These are phyloP conservation scores for Saccharomycopsis olivae DNA, from an alignment of 805 yeast species.

Conservation along the genomic window DNA sequence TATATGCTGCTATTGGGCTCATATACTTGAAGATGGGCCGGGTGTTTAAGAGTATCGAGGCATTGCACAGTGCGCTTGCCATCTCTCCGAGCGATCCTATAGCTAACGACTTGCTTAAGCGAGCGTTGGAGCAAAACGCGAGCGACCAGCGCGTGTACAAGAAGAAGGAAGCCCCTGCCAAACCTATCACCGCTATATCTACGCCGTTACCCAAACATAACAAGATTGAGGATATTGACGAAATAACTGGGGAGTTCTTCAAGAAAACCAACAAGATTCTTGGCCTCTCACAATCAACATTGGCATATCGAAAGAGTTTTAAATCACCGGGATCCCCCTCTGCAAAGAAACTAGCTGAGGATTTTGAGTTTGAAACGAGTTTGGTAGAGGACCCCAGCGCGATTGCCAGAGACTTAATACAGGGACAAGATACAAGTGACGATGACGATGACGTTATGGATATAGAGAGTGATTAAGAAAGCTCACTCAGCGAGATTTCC, in stretches of 20 bases:
- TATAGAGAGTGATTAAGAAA: slow-evolving; percentile 3
- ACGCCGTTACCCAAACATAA: slow-evolving; percentile 16
- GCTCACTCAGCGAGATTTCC: slow-evolving; percentile 24
- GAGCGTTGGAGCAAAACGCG: slow-evolving; percentile 49
- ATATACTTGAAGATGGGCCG: slow-evolving; percentile 64
- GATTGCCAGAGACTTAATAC: slow-evolving; percentile 29
- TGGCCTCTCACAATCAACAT: slow-evolving; percentile 23
- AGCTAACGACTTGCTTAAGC: slow-evolving; percentile 66
- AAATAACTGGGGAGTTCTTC: slow-evolving; percentile 22
- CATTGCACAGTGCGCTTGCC: slow-evolving; percentile 73
- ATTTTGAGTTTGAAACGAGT: slow-evolving; percentile 19
- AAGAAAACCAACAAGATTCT: slow-evolving; percentile 22
- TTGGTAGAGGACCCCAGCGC: slow-evolving; percentile 19
- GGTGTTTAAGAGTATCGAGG: slow-evolving; percentile 55
- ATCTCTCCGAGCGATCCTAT: slow-evolving; percentile 72
- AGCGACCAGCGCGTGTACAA: slow-evolving; percentile 3
- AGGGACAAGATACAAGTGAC: slow-evolving; percentile 40
- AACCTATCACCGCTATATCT: slow-evolving; percentile 6
- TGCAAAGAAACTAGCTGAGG: neutral
- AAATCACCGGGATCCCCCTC: slow-evolving; percentile 1
- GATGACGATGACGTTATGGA: slow-evolving; percentile 20
- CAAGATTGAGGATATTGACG: slow-evolving; percentile 3
- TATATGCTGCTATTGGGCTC: slow-evolving; percentile 77
- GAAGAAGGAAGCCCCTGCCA: neutral
- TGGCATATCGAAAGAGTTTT: slow-evolving; percentile 1